A percentile compares a stretch with the other conserved stretches of the same genome.
Evolutionary conservation across 2,329 filamentous ascomycete species (phyloP).

Genomic region (Monosporascus sp.): DNA sequence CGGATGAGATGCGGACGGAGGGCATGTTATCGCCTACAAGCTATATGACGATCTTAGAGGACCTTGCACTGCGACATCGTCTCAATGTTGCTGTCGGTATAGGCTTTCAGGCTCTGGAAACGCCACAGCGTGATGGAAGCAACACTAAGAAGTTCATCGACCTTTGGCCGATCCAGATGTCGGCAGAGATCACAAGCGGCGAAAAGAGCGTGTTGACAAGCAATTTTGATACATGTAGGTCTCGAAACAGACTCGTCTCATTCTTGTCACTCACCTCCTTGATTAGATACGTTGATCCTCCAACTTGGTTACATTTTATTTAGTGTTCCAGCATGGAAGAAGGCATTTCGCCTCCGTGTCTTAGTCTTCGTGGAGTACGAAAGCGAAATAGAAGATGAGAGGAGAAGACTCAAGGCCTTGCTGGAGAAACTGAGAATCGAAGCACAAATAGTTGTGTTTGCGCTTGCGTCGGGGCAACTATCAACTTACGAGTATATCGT

Average conservation of each 20-base stretch:
- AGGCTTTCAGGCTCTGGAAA: slow-evolving; percentile 71
- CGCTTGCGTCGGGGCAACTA: slow-evolving; percentile 68
- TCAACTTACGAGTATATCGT: slow-evolving; percentile 73
- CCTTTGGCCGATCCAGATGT: slow-evolving; percentile 92
- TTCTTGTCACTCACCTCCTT: slow-evolving; percentile 10
- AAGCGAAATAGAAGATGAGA: slow-evolving; percentile 74
- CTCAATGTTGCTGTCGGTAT: slow-evolving; percentile 83
- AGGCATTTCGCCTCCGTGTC: slow-evolving; percentile 66
- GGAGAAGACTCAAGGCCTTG: slow-evolving; percentile 63
- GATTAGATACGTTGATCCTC: slow-evolving; percentile 66
- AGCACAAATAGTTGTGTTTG: slow-evolving; percentile 74
- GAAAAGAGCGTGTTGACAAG: slow-evolving; percentile 69
- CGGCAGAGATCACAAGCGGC: slow-evolving; percentile 69
- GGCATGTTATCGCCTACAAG: slow-evolving; percentile 63
- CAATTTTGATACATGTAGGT: slow-evolving; percentile 83
- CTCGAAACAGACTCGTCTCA: neutral
- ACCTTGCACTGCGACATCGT: slow-evolving; percentile 69
- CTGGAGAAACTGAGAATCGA: slow-evolving; percentile 78
- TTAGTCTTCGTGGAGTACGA: slow-evolving; percentile 89
- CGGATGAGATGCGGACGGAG: slow-evolving; percentile 64
- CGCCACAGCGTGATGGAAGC: slow-evolving; percentile 54
- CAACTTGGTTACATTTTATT: slow-evolving; percentile 81
- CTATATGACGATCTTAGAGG: slow-evolving; percentile 80
- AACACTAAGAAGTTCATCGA: slow-evolving; percentile 76
- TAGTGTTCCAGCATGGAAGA: slow-evolving; percentile 77